These are phyloP conservation scores for Penicillium crystallinum DNA, from an alignment of 495 filamentous ascomycete genomes.

Conservation along the genomic window DNA sequence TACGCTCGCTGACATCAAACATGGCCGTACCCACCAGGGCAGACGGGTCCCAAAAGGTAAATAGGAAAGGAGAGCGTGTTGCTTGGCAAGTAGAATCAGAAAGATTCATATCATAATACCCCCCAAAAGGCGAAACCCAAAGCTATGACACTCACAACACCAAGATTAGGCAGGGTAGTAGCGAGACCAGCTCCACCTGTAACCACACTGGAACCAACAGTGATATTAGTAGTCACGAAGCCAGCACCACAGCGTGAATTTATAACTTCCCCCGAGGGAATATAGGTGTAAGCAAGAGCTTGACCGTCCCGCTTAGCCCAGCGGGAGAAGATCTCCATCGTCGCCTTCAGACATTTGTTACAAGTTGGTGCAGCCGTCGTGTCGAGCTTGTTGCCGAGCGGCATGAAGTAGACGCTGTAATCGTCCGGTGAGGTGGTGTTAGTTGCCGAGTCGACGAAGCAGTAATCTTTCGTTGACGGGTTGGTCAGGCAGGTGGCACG, in stretches of 20 bases:
- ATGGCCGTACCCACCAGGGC: conserved; percentile 11
- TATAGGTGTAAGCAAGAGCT: conserved; percentile 55
- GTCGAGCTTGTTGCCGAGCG: conserved; percentile 67
- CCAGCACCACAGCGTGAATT: conserved; percentile 58
- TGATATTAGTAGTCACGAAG: conserved; percentile 58
- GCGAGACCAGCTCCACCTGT: conserved; percentile 12
- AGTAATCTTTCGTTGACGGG: conserved; percentile 37
- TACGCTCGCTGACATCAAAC: conserved; percentile 23
- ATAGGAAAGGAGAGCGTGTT: conserved; percentile 3
- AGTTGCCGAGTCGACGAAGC: conserved; percentile 79
- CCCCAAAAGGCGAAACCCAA: neutral
- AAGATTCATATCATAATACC: neutral
- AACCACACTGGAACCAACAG: conserved; percentile 26
- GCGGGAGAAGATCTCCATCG: conserved; percentile 62
- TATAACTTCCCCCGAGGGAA: conserved; percentile 56
- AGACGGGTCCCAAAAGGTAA: conserved; percentile 3
- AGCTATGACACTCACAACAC: neutral
- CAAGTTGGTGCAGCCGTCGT: conserved; percentile 61
- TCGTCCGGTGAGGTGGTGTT: conserved; percentile 63
- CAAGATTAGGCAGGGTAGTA: neutral
- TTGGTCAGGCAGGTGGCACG: conserved; percentile 70
- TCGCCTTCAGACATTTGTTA: conserved; percentile 59
- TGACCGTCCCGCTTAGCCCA: conserved; percentile 56
- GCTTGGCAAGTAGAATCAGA: neutral
- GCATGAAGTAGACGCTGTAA: conserved; percentile 76